Conservation (phyloP, 345 rosid genomes). For the Angophora floribunda region DNA sequence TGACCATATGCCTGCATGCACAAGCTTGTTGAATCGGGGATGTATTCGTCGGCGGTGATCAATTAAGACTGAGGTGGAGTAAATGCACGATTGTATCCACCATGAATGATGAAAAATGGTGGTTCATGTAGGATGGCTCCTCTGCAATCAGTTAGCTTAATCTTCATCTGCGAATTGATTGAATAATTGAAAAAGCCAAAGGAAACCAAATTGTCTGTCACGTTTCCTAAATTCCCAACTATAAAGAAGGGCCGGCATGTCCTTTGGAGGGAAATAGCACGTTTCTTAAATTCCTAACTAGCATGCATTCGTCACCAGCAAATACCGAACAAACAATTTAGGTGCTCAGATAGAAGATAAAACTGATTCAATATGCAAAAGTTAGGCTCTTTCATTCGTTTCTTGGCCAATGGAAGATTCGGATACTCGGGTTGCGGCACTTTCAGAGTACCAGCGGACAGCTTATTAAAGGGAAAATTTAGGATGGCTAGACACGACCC, state of each 20-base stretch:
- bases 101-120: neutral
- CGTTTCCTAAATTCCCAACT: no score
- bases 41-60: neutral
- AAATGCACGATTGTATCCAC: neutral
- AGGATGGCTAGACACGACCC: neutral
- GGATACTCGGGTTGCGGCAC: neutral
- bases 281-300: neutral
- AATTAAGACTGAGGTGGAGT: neutral
- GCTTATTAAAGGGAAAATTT: neutral
- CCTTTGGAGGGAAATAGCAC: neutral
- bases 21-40: neutral
- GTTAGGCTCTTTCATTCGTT: neutral
- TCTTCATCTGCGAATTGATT: neutral
- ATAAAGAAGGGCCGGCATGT: no score
- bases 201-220: neutral
- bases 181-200: no score
- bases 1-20: neutral
- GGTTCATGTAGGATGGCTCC: neutral
- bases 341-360: neutral
- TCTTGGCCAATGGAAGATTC: neutral
- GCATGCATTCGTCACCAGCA: neutral
- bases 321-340: neutral
- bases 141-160: neutral
- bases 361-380: neutral
- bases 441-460: neutral